phyloP scores from a whole-genome alignment of 148 eudicot genomes.

The Silene latifolia region DNA sequence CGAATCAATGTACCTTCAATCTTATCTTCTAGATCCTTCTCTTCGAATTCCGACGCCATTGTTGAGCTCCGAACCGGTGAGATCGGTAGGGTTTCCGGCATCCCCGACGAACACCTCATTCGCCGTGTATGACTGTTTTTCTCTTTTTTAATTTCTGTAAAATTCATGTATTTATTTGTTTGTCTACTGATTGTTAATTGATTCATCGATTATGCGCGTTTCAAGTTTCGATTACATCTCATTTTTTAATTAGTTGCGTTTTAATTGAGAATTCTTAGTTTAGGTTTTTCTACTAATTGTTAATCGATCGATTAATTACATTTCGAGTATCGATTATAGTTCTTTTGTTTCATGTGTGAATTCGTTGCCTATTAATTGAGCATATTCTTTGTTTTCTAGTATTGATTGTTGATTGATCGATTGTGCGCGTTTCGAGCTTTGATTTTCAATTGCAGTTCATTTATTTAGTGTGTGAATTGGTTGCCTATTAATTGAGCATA shows the following conservation, averaged over 20 bases:
- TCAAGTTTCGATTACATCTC: too few relatives aligned
- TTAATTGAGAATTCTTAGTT: neutral
- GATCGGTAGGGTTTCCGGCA: slow-evolving; percentile 72
- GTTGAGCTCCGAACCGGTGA: slow-evolving; percentile 60
- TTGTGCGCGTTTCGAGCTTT: neutral
- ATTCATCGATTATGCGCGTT: neutral
- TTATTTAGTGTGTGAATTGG: neutral
- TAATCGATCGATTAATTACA: neutral
- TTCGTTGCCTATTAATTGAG: neutral
- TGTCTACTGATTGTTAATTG: neutral
- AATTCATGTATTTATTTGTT: neutral
- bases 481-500: neutral
- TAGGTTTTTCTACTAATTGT: neutral
- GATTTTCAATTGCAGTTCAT: neutral
- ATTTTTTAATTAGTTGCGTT: neutral
- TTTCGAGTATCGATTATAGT: neutral
- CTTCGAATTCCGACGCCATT: slow-evolving; percentile 56
- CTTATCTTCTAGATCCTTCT: slow-evolving; percentile 38
- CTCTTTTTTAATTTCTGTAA: neutral
- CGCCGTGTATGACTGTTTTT: slow-evolving; percentile 40
- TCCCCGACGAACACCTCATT: slow-evolving; percentile 67
- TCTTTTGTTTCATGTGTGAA: neutral
- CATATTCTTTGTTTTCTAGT: too few relatives aligned
- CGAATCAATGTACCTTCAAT: slow-evolving; percentile 33
- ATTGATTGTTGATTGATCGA: neutral